A percentile compares a stretch with the other conserved stretches of the same genome.
Evolutionary conservation across 108 stramenopile genomes (phyloP).

Genomic region (Nitzschia sp.): DNA sequence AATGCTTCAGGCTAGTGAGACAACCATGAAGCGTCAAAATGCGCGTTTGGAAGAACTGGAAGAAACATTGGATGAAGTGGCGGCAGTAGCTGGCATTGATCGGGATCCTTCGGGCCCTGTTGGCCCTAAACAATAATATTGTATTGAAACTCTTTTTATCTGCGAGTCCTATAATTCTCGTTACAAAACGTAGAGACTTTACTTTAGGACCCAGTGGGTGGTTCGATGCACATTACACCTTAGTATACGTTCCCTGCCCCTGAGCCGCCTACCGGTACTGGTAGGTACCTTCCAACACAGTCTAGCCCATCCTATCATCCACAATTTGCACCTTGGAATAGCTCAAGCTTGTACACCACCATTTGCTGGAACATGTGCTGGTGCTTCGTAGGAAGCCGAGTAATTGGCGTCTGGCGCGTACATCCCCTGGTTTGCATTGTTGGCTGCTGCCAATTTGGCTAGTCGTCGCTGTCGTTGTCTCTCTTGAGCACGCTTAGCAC

Average conservation of each 20-base stretch:
- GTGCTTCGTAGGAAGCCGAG: slow-evolving; percentile 44
- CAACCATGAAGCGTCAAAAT: slow-evolving; percentile 1
- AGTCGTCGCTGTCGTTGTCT: slow-evolving; percentile 80
- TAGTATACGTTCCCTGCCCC: background rate
- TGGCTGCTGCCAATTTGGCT: slow-evolving; percentile 60
- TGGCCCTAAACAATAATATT: slow-evolving; percentile 1
- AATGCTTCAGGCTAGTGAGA: slow-evolving; percentile 15
- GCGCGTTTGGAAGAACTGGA: slow-evolving; percentile 15
- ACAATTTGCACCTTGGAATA: no score
- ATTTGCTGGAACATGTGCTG: slow-evolving; percentile 28
- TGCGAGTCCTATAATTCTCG: no score
- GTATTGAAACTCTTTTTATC: no score
- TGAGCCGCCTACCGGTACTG: no score
- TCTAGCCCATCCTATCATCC: no score
- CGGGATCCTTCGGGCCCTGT: slow-evolving; percentile 14
- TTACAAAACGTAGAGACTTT: no score
- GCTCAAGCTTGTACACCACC: slow-evolving; percentile 32
- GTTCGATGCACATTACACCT: background rate
- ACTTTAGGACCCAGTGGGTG: no score
- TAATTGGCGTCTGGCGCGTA: slow-evolving; percentile 40
- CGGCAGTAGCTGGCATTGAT: slow-evolving; percentile 23
- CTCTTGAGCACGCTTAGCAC: slow-evolving; percentile 87
- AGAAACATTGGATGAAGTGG: slow-evolving; percentile 20
- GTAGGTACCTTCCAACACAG: no score
- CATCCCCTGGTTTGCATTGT: slow-evolving; percentile 33